A percentile compares a stretch with the other conserved stretches of the same genome.
Conservation (phyloP, 306 rosid genomes). For the Ormosia semicastrata region DNA sequence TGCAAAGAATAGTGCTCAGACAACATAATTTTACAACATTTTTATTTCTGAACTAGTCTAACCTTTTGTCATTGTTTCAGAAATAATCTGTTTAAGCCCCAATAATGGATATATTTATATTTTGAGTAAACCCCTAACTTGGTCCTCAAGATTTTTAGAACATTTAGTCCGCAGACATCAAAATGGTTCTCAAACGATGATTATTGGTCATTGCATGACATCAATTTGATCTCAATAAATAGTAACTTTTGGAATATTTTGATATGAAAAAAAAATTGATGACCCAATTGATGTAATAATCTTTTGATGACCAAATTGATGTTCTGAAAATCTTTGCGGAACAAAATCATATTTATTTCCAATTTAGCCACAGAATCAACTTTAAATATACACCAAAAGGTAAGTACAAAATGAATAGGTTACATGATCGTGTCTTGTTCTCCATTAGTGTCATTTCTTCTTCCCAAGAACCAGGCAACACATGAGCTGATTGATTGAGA, state of each 20-base stretch:
- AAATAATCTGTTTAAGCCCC: background rate
- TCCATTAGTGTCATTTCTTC: conserved; percentile 46
- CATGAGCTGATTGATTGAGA: conserved; percentile 48
- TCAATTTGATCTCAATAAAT: background rate
- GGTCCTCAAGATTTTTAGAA: too few species aligned
- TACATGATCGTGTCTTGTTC: conserved; percentile 55
- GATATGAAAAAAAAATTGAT: background rate
- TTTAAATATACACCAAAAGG: background rate
- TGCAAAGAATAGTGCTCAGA: background rate
- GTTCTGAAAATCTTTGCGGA: too few species aligned
- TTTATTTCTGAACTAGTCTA: too few species aligned
- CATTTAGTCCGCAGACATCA: background rate
- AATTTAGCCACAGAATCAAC: background rate
- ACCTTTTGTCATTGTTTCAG: too few species aligned
- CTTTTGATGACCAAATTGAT: background rate
- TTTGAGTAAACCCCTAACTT: too few species aligned
- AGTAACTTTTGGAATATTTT: background rate
- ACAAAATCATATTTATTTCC: conserved; percentile 9
- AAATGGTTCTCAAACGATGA: background rate
- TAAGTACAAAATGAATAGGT: conserved; percentile 23
- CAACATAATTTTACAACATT: too few species aligned
- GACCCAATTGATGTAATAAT: too few species aligned
- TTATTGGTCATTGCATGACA: background rate
- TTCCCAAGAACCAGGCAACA: conserved; percentile 49
- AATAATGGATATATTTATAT: background rate